Percentiles rank a stretch among this genome's conserved stretches.
phyloP scores from a whole-genome alignment of 2,329 filamentous ascomycete genomes.

The Alternaria hordeiaustralica region DNA sequence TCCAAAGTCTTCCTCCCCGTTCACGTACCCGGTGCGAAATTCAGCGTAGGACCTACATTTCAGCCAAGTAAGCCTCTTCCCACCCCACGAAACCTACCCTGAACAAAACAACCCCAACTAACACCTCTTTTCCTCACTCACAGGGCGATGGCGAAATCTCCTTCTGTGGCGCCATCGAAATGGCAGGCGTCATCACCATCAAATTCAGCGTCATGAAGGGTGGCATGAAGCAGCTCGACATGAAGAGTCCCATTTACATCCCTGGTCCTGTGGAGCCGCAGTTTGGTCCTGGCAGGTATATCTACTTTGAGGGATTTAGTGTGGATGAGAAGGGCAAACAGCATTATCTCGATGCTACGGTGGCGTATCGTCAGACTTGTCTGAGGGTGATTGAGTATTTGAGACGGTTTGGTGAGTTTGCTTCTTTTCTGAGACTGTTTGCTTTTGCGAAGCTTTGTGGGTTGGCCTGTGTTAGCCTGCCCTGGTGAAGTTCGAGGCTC shows the following conservation, averaged over 20 bases:
- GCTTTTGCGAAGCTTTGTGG: not conserved
- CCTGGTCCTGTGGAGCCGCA: constrained; percentile 88
- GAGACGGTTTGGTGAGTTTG: constrained; percentile 66
- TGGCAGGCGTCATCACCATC: constrained; percentile 89
- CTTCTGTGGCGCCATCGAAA: constrained; percentile 81
- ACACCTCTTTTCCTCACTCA: not conserved
- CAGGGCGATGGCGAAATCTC: constrained; percentile 88
- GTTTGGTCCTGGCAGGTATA: constrained; percentile 79
- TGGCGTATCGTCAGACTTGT: constrained; percentile 84
- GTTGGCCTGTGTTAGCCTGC: not conserved
- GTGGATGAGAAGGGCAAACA: constrained; percentile 90
- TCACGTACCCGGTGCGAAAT: constrained; percentile 85
- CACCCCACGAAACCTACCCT: not conserved
- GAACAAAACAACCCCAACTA: not conserved
- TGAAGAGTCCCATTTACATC: constrained; percentile 85
- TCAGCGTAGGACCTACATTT: constrained; percentile 91
- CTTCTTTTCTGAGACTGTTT: not conserved
- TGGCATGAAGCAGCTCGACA: constrained; percentile 74
- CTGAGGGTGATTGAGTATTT: constrained; percentile 82
- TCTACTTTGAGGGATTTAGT: constrained; percentile 89
- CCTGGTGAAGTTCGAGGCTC: not conserved
- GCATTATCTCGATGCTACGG: constrained; percentile 84
- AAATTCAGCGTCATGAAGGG: constrained; percentile 88
- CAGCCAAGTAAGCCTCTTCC: constrained; percentile 59
- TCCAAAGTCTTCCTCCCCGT: constrained; percentile 87